A percentile compares a stretch with the other conserved stretches of the same genome.
These are phyloP conservation scores for Austropuccinia psidii DNA, from an alignment of 1,284 basidiomycete genomes.

Conservation along the genomic window DNA sequence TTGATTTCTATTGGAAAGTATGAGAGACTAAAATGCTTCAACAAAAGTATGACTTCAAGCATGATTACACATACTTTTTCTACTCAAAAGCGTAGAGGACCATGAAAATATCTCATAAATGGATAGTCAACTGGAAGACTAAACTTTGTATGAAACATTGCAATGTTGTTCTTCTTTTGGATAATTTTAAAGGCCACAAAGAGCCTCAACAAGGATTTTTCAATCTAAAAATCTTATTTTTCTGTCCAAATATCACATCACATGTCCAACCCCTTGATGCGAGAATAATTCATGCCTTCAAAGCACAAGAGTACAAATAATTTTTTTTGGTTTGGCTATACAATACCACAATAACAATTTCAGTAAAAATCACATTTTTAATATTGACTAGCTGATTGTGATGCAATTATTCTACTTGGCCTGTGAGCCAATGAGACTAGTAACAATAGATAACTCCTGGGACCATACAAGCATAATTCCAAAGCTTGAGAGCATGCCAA, in stretches of 20 bases:
- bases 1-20: conserved; percentile 5
- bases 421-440: too few species aligned
- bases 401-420: too few species aligned
- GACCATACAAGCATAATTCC: too few species aligned
- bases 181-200: not conserved
- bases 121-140: not conserved
- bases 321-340: too few species aligned
- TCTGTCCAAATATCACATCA: not conserved
- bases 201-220: not conserved
- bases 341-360: too few species aligned
- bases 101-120: conserved; percentile 1
- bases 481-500: too few species aligned
- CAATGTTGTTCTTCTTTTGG: not conserved
- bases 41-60: too few species aligned
- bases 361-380: too few species aligned
- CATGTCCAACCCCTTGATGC: conserved; percentile 16
- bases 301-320: too few species aligned
- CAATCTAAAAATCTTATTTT: not conserved
- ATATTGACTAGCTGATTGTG: too few species aligned
- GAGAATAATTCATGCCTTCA: not conserved
- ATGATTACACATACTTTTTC: not conserved
- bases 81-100: conserved; percentile 1
- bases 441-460: too few species aligned
- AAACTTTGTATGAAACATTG: not conserved
- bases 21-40: not conserved